phyloP scores from a whole-genome alignment of 1,139 yeast genomes.

The Taphrina pruni region DNA sequence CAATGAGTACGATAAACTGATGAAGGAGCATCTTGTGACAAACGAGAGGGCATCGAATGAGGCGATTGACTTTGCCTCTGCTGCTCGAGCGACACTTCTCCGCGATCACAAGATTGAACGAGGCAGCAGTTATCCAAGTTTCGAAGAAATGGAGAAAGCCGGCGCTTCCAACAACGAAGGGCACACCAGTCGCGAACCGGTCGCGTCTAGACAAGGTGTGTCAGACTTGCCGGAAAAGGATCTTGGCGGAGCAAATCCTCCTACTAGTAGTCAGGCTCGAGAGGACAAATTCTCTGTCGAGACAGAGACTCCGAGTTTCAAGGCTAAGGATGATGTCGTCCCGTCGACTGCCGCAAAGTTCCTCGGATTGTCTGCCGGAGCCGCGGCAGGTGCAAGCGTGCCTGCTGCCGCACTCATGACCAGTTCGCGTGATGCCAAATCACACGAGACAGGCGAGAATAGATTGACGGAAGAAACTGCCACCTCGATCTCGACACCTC shows the following conservation, averaged over 20 bases:
- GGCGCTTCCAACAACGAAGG: background rate
- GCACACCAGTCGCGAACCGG: background rate
- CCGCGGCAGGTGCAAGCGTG: conserved; percentile 35
- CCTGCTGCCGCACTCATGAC: conserved; percentile 36
- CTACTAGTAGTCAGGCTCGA: conserved; percentile 16
- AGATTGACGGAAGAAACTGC: background rate
- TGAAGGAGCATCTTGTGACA: conserved; percentile 23
- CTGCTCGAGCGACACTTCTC: conserved; percentile 35
- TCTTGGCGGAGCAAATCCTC: conserved; percentile 30
- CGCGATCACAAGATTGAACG: conserved; percentile 26
- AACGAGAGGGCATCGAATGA: conserved; percentile 32
- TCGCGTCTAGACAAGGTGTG: conserved; percentile 20
- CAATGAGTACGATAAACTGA: conserved; percentile 29
- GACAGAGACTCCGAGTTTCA: conserved; percentile 19
- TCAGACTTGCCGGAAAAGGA: conserved; percentile 24
- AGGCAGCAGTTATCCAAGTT: conserved; percentile 28
- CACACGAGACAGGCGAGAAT: conserved; percentile 20
- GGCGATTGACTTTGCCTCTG: conserved; percentile 25
- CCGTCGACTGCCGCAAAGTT: conserved; percentile 34
- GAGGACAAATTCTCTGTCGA: conserved; percentile 27
- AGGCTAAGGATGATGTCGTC: conserved; percentile 14
- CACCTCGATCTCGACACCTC: background rate
- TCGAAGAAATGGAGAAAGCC: conserved; percentile 30
- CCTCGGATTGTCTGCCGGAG: conserved; percentile 25
- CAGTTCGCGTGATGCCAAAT: conserved; percentile 26